Conservation (phyloP, 345 rosid genomes). For the Rhizophora mangle region DNA sequence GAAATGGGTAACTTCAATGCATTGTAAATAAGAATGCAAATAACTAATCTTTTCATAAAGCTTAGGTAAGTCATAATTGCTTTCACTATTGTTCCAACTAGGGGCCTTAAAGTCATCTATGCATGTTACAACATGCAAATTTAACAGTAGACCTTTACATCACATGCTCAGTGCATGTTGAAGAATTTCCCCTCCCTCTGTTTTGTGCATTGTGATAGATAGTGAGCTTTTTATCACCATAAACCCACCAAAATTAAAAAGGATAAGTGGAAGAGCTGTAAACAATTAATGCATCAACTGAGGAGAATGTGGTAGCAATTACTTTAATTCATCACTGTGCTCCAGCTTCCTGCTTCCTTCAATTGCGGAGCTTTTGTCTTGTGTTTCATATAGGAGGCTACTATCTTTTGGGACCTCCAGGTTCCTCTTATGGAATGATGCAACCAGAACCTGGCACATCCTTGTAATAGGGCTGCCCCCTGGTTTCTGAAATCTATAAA, state of each 20-base stretch:
- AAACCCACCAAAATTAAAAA: not conserved
- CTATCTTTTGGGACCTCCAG: slow-evolving; percentile 55
- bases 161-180: too few relatives aligned
- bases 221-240: too few relatives aligned
- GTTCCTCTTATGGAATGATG: slow-evolving; percentile 63
- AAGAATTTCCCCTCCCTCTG: too few relatives aligned
- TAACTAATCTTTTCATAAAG: too few relatives aligned
- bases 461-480: slow-evolving; percentile 92
- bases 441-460: slow-evolving; percentile 78
- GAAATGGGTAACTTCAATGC: too few relatives aligned
- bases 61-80: too few relatives aligned
- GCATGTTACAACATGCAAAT: not conserved
- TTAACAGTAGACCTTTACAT: not conserved
- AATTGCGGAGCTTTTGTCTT: slow-evolving; percentile 60
- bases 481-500: slow-evolving; percentile 84
- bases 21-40: too few relatives aligned
- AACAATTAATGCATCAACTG: slow-evolving; percentile 5
- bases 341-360: slow-evolving; percentile 74
- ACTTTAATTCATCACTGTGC: slow-evolving; percentile 69
- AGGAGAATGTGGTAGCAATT: slow-evolving; percentile 13
- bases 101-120: not conserved
- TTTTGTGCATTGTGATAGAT: too few relatives aligned
- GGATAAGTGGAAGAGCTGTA: not conserved
- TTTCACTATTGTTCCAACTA: not conserved
- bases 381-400: slow-evolving; percentile 64